Evolutionary conservation across 768 basidiomycete genomes (phyloP), one percentile per base, ranked within the genome.

Genomic region (Clitopilus hobsonii): DNA sequence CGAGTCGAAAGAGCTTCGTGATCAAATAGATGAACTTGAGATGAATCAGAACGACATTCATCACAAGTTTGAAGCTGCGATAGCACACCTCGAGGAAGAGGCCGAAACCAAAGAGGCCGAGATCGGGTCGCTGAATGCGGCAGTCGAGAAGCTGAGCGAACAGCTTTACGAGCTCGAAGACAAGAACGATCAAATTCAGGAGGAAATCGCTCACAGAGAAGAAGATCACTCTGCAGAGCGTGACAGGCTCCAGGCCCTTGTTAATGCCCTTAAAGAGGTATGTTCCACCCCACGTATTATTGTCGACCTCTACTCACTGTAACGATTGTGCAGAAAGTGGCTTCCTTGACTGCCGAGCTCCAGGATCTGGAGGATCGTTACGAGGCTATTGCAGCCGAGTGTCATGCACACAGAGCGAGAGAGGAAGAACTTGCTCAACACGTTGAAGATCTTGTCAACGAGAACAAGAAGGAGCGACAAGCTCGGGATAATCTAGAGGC

Each of bases 161-260:
- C 83, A 86, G 53, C 81, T 97, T 7, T 94, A 89, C 68, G 73
- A 83, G 41, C 80, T 96, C 1, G 96, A 98, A 65, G 92, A 96
- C 56, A 89, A 94, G 63, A 82, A 86, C 52, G 92, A 95, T 58
- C 76, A 82, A 26, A 66, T 89, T 50, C 84, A 80, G 63, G 90
- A 92, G 61, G 88, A 92, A 48, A 74, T 75, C 50, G 84, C 88
- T 30, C 75, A 81, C 7, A 58, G 83, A 32, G 79, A 84, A 51
- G 88, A 93, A 55, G 90, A 93, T n/a, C 85, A 86, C 47, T 74
- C 69, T 7, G 79, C 80, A n/a, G 91, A 89, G 63, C 75, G 80
- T 23, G 88, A 89, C 55, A 73, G 84, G 38, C 70, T 86, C 1
- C 86, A 89, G 61, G 84, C 76, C 2, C 71, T 95, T 5, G 74